phyloP scores from a whole-genome alignment of 2,329 filamentous ascomycete genomes.

The Botryotinia narcissicola region DNA sequence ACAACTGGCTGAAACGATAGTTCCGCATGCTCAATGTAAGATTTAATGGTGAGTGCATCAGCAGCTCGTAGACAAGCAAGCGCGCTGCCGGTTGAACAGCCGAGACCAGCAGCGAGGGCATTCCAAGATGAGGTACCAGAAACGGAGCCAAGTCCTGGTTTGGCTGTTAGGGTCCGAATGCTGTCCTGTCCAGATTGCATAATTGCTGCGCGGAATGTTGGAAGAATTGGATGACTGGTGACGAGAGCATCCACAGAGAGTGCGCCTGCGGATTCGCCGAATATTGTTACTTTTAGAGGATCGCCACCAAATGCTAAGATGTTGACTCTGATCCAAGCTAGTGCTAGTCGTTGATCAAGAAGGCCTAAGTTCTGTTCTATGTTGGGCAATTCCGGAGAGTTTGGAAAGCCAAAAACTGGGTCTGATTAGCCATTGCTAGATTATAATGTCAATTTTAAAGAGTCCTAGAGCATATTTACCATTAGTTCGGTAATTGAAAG shows the following conservation, averaged over 20 bases:
- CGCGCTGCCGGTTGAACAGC: not conserved
- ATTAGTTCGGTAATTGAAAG: constrained; percentile 25
- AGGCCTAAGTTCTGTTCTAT: constrained; percentile 59
- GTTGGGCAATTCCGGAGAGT: constrained; percentile 5
- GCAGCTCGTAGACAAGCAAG: constrained; percentile 13
- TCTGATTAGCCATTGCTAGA: not conserved
- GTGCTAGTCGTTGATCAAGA: constrained; percentile 67
- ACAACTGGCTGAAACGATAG: not conserved
- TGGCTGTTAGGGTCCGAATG: not conserved
- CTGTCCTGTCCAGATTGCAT: constrained; percentile 64
- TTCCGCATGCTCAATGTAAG: not conserved
- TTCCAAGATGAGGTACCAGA: not conserved
- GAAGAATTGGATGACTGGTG: constrained; percentile 68
- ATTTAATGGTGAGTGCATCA: constrained; percentile 6
- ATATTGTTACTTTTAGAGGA: constrained; percentile 44
- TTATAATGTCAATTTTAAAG: not conserved
- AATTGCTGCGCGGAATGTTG: constrained; percentile 72
- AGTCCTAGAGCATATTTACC: not conserved
- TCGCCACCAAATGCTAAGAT: constrained; percentile 72
- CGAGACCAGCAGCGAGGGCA: not conserved
- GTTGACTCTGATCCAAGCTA: constrained; percentile 76
- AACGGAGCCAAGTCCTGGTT: not conserved
- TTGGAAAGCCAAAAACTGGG: constrained; percentile 17
- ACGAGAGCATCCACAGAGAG: constrained; percentile 78
- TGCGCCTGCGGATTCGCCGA: constrained; percentile 54